Evolutionary conservation across 345 rosid genomes (phyloP).

Genomic region (Firmiana major): DNA sequence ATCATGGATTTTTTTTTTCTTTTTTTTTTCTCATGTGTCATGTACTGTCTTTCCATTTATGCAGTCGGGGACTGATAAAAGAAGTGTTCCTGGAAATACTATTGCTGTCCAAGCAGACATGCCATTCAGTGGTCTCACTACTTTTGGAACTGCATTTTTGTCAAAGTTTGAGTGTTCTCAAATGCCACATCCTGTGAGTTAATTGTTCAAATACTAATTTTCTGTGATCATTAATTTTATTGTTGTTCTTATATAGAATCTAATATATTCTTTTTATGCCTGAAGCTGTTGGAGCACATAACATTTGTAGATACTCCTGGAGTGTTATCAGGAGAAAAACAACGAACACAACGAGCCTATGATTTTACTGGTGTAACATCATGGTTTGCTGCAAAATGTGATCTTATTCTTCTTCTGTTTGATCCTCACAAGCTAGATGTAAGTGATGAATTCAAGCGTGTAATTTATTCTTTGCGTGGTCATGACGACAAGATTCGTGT

Average conservation of each 20-base stretch:
- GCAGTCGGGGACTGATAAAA: conserved; percentile 91
- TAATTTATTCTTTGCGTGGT: conserved; percentile 86
- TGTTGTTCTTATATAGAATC: conserved; percentile 15
- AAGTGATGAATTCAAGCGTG: conserved; percentile 97
- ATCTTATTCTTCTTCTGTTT: conserved; percentile 89
- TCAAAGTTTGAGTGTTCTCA: conserved; percentile 96
- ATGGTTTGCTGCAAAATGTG: conserved; percentile 98
- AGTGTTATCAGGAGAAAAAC: conserved; percentile 94
- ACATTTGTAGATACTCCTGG: conserved; percentile 96
- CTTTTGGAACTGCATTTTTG: conserved; percentile 89
- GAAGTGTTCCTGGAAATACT: conserved; percentile 97
- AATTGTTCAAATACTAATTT: conserved; percentile 1
- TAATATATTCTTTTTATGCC: conserved; percentile 16
- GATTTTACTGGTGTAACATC: conserved; percentile 93
- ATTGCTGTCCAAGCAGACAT: conserved; percentile 94
- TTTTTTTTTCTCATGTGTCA: neutral
- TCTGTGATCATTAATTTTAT: neutral
- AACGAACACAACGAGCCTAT: conserved; percentile 80
- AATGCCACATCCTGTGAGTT: conserved; percentile 86
- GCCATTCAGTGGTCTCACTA: conserved; percentile 90
- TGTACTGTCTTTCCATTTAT: conserved; percentile 15
- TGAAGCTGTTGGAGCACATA: conserved; percentile 85
- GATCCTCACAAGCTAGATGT: conserved; percentile 97
- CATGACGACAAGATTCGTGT: conserved; percentile 97
- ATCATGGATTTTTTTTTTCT: neutral